Evolutionary conservation across 805 yeast genomes (phyloP).

Genomic region (Saturnispora mendoncae): DNA sequence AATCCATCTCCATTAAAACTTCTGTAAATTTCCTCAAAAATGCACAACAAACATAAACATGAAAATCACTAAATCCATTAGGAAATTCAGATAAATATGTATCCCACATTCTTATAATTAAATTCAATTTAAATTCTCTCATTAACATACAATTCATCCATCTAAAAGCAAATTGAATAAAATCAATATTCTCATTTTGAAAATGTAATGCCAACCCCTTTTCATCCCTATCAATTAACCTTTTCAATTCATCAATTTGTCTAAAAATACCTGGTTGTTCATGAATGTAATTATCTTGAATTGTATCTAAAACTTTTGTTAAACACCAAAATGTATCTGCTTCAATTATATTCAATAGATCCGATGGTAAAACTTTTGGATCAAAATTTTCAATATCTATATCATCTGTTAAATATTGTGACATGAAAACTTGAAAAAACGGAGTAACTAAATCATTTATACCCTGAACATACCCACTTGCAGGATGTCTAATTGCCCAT

Average conservation of each 20-base stretch:
- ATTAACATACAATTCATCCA: slow-evolving; percentile 98
- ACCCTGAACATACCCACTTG: slow-evolving; percentile 97
- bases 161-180: slow-evolving; percentile 89
- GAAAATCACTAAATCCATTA: slow-evolving; percentile 82
- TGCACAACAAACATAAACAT: slow-evolving; percentile 96
- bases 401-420: slow-evolving; percentile 47
- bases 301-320: slow-evolving; percentile 82
- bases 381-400: slow-evolving; percentile 49
- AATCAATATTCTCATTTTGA: slow-evolving; percentile 77
- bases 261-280: slow-evolving; percentile 96
- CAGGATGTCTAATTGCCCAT: slow-evolving; percentile 97
- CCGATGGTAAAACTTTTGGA: slow-evolving; percentile 49
- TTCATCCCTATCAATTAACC: slow-evolving; percentile 75
- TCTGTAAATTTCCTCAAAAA: slow-evolving; percentile 82
- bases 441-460: slow-evolving; percentile 93
- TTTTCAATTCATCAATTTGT: slow-evolving; percentile 76
- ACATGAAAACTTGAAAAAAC: slow-evolving; percentile 76
- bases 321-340: slow-evolving; percentile 98
- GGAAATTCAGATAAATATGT: slow-evolving; percentile 74
- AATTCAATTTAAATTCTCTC: slow-evolving; percentile 77
- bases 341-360: slow-evolving; percentile 63
- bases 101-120: slow-evolving; percentile 95
- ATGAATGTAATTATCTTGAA: slow-evolving; percentile 94
- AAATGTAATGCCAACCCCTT: slow-evolving; percentile 64
- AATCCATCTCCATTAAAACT: slow-evolving; percentile 73